Percentiles rank a stretch among this genome's conserved stretches.
Conservation (phyloP, 768 basidiomycete species). For the Leucocoprinus leucothites region DNA sequence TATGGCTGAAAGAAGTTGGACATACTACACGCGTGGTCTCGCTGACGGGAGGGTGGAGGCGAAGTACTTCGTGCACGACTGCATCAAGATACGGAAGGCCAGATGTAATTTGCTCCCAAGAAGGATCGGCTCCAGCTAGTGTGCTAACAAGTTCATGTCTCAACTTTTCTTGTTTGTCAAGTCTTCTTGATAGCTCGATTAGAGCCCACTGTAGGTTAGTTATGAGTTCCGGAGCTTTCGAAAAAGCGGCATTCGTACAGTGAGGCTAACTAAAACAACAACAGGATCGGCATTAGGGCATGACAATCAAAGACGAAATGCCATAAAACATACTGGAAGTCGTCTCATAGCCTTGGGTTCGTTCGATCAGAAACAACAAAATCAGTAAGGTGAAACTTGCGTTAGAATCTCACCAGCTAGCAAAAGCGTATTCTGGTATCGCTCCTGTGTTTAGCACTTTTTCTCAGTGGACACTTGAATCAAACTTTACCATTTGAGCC, state of each 20-base stretch:
- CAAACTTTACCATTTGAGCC: conserved; percentile 25
- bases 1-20: neutral
- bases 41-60: conserved; percentile 35
- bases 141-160: conserved; percentile 46
- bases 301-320: neutral
- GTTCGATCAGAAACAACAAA: neutral
- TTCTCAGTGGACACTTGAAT: neutral
- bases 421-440: conserved; percentile 30
- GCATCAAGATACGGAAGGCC: conserved; percentile 56
- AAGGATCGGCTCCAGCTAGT: conserved; percentile 39
- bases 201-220: conserved; percentile 45
- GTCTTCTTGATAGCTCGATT: conserved; percentile 48
- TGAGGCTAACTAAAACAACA: conserved; percentile 29
- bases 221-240: neutral
- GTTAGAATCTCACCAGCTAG: conserved; percentile 29
- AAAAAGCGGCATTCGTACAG: conserved; percentile 20
- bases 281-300: neutral
- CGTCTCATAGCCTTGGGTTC: conserved; percentile 49
- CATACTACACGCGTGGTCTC: conserved; percentile 37
- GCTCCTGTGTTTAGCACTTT: neutral
- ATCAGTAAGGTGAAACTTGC: neutral
- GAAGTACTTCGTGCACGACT: conserved; percentile 38
- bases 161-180: conserved; percentile 42
- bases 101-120: conserved; percentile 49
- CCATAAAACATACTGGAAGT: conserved; percentile 38